phyloP scores from a whole-genome alignment of 2,329 filamentous ascomycete species.

The Phialophora verrucosa region DNA sequence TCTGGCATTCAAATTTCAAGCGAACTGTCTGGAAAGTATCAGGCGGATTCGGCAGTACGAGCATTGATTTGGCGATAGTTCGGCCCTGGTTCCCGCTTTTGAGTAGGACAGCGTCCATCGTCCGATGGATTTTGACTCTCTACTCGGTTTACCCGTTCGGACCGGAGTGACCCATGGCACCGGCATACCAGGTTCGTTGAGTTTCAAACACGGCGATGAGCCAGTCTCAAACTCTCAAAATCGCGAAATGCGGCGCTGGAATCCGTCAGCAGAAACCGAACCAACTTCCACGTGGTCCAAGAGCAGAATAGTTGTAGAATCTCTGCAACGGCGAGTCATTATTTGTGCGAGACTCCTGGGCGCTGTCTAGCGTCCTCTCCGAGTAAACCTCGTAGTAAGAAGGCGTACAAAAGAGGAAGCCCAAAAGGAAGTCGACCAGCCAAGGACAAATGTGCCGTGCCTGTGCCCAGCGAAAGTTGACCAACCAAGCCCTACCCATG shows the following conservation, averaged over 20 bases:
- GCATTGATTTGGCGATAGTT: too few relatives aligned
- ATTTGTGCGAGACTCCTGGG: background rate
- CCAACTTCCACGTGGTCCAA: background rate
- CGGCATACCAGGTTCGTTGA: background rate
- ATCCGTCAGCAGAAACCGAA: too few relatives aligned
- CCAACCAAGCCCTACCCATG: background rate
- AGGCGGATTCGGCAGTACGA: too few relatives aligned
- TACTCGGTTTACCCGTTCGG: too few relatives aligned
- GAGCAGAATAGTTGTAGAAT: background rate
- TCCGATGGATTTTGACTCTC: background rate
- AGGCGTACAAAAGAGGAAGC: slow-evolving; percentile 1
- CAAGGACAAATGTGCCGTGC: background rate
- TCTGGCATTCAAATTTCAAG: background rate
- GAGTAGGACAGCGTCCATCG: background rate
- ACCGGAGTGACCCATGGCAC: background rate
- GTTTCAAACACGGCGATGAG: background rate
- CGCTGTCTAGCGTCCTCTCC: background rate
- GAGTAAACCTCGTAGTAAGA: background rate
- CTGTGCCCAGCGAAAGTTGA: background rate
- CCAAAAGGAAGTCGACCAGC: background rate
- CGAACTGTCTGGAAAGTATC: background rate
- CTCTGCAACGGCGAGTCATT: background rate
- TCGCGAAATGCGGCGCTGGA: too few relatives aligned
- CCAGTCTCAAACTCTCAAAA: too few relatives aligned
- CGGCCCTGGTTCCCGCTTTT: background rate